Evolutionary conservation across 495 filamentous ascomycete species (phyloP), one percentile per base, ranked within the genome.

Genomic region (Penicillium samsonianum): DNA sequence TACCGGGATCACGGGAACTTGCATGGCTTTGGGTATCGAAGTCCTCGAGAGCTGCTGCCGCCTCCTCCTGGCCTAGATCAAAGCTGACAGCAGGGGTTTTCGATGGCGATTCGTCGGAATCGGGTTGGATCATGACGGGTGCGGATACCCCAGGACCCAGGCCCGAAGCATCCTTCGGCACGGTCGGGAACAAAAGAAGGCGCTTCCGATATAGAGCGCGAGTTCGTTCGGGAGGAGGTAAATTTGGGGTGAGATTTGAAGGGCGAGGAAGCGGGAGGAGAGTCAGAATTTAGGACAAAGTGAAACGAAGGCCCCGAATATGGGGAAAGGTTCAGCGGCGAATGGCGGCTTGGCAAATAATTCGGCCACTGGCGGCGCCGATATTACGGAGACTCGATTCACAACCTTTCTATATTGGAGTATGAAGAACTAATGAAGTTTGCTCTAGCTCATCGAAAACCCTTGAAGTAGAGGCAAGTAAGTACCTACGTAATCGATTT

Each of bases 91-190:
- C 62, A 55, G 72, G 62, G 67, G 70, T 63, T 41, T 66, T 73
- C 61, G 70, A 62, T 52, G 74, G 70, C 57, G 67, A 72, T 23
- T 73, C 69, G 55, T 70, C 73, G 63, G 71, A 68, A 55, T 74
- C 69, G 64, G 72, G 65, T 65, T 68, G 69, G 58, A 70, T 77
- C 73, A 77, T 74, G 74, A 72, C 68, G 75, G 74, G 70, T 67
- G 67, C 70, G 59, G 70, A 63, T 77, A 75, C 71, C 73, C 73
- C 68, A 71, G 62, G 64, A 67, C 54, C 63, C 58, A 69, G 58
- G 54, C 63, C 60, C 57, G 65, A 70, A 61, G 74, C 76, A 78
- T 78, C 65, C 58, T 78, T 76, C 60, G 67, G 60, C 48, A 55
- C 47, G 50, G 60, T 50, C 55, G 60, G 54, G 55, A 46, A 44